These are phyloP conservation scores for Penicillium sp. DNA, from an alignment of 2,329 filamentous ascomycete genomes.

Conservation along the genomic window DNA sequence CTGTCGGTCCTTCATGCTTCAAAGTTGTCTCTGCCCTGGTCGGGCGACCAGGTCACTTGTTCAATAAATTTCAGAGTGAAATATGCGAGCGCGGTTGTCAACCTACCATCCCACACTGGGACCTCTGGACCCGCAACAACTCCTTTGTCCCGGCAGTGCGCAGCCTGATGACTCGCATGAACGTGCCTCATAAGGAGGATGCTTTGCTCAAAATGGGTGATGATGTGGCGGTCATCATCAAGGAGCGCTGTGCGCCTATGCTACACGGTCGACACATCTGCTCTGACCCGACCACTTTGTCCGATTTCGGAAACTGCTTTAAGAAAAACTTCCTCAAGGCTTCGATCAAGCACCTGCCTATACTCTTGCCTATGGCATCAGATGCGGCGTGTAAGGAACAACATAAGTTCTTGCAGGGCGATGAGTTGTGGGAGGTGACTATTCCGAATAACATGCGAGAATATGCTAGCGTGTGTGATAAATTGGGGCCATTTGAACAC, in stretches of 20 bases:
- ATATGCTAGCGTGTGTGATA: conserved; percentile 32
- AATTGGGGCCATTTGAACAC: conserved; percentile 20
- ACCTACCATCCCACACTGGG: conserved; percentile 36
- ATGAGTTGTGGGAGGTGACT: conserved; percentile 34
- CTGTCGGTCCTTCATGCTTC: conserved; percentile 66
- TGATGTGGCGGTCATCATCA: conserved; percentile 36
- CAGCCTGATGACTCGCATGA: conserved; percentile 30
- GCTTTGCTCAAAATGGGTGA: conserved; percentile 34
- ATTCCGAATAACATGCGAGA: conserved; percentile 37
- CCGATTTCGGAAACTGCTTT: conserved; percentile 36
- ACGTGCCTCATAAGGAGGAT: conserved; percentile 31
- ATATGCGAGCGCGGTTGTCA: conserved; percentile 35
- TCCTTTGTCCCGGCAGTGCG: conserved; percentile 38
- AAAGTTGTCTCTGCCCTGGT: conserved; percentile 75
- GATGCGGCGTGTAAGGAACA: conserved; percentile 33
- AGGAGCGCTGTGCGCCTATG: conserved; percentile 30
- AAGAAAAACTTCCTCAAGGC: conserved; percentile 34
- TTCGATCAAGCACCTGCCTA: conserved; percentile 29
- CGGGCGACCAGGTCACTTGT: conserved; percentile 31
- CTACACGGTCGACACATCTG: conserved; percentile 34
- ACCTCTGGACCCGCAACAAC: conserved; percentile 39
- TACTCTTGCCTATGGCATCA: conserved; percentile 32
- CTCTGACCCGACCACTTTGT: conserved; percentile 30
- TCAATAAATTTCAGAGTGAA: conserved; percentile 34
- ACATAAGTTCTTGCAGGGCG: conserved; percentile 28